Percentiles rank a stretch among this genome's conserved stretches.
Evolutionary conservation across 192 early-diverging fungal genomes (phyloP).

Genomic region (Coemansia sp.): DNA sequence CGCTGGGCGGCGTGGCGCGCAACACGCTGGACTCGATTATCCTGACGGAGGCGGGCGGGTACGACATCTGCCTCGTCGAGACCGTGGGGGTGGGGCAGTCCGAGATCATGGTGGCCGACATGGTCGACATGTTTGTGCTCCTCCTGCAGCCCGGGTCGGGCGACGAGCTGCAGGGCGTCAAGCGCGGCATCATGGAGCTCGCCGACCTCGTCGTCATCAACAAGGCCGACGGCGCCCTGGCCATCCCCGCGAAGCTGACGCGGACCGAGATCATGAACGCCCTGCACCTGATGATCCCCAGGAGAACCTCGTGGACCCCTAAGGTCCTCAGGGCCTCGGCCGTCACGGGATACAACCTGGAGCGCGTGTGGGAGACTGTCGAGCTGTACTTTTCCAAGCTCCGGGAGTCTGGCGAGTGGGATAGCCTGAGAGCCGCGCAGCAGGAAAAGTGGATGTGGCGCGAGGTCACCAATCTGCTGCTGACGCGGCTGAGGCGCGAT

Average conservation of each 20-base stretch:
- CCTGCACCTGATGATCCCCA: constrained; percentile 34
- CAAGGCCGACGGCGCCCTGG: constrained; percentile 75
- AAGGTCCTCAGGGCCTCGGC: constrained; percentile 44
- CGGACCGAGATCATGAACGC: constrained; percentile 56
- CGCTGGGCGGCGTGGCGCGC: constrained; percentile 75
- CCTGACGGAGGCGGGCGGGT: constrained; percentile 77
- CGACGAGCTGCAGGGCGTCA: constrained; percentile 88
- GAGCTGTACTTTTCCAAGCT: constrained; percentile 23
- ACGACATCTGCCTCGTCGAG: constrained; percentile 78
- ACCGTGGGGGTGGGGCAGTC: constrained; percentile 88
- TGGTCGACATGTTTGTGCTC: constrained; percentile 85
- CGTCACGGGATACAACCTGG: constrained; percentile 32
- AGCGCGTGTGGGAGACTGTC: constrained; percentile 35
- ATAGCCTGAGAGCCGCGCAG: constrained; percentile 28
- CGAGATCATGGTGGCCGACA: constrained; percentile 83
- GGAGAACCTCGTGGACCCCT: constrained; percentile 25
- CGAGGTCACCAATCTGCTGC: constrained; percentile 30
- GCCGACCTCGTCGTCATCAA: constrained; percentile 81
- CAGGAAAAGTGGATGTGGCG: constrained; percentile 49
- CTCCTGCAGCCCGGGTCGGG: constrained; percentile 79
- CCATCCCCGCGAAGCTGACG: constrained; percentile 61
- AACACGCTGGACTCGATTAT: constrained; percentile 82
- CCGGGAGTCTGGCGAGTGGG: constrained; percentile 30
- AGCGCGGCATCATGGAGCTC: constrained; percentile 86
- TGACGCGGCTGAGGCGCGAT: constrained; percentile 17